A percentile compares a stretch with the other conserved stretches of the same genome.
phyloP scores from a whole-genome alignment of 352 stramenopile species.

The Thraustotheca clavata region DNA sequence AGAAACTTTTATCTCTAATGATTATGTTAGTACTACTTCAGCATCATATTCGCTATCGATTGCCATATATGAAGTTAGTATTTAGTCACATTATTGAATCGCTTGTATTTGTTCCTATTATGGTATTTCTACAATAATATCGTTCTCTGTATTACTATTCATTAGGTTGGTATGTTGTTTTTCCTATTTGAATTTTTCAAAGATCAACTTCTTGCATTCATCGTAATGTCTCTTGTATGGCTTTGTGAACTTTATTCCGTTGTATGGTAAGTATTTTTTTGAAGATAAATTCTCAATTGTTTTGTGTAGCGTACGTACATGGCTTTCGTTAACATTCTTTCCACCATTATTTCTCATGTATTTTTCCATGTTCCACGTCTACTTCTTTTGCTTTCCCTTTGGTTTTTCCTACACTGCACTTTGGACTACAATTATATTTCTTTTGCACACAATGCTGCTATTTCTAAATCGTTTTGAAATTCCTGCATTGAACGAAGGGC shows the following conservation, averaged over 20 bases:
- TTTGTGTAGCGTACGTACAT: constrained; percentile 52
- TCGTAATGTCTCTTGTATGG: constrained; percentile 84
- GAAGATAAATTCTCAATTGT: background rate
- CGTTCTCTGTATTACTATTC: background rate
- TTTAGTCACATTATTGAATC: constrained; percentile 86
- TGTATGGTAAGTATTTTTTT: constrained; percentile 40
- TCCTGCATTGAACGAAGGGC: constrained; percentile 37
- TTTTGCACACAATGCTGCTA: constrained; percentile 52
- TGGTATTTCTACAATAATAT: constrained; percentile 36
- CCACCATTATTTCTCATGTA: constrained; percentile 88
- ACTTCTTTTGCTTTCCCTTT: constrained; percentile 91
- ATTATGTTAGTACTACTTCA: constrained; percentile 63
- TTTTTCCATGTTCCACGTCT: constrained; percentile 93
- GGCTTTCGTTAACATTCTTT: constrained; percentile 71
- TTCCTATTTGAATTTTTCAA: constrained; percentile 95
- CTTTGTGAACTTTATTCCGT: constrained; percentile 87
- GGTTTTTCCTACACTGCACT: constrained; percentile 90
- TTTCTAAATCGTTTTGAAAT: constrained; percentile 68
- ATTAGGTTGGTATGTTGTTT: constrained; percentile 89
- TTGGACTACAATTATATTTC: constrained; percentile 26
- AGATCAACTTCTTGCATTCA: constrained; percentile 86
- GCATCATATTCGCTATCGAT: constrained; percentile 54
- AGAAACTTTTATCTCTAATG: background rate
- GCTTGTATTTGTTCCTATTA: constrained; percentile 90
- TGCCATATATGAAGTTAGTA: constrained; percentile 70